These are phyloP conservation scores for Daedalea quercina DNA, from an alignment of 768 basidiomycete genomes.

Conservation along the genomic window DNA sequence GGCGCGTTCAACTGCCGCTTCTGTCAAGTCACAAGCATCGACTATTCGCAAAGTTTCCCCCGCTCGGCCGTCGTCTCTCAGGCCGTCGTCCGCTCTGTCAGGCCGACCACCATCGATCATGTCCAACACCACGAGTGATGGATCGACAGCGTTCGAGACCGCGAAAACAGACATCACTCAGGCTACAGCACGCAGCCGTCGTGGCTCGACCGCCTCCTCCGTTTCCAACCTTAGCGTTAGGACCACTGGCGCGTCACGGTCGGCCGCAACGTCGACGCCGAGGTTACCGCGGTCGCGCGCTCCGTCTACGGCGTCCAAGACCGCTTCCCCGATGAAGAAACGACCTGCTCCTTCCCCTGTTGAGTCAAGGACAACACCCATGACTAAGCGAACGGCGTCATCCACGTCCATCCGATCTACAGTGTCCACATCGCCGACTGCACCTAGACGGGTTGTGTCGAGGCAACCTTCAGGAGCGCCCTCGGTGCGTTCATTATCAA, in stretches of 20 bases:
- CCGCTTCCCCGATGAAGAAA: constrained; percentile 13
- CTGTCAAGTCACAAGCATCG: constrained; percentile 31
- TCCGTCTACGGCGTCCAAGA: constrained; percentile 18
- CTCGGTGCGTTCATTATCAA: constrained; percentile 6
- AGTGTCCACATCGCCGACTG: constrained; percentile 16
- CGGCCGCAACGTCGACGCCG: constrained; percentile 14
- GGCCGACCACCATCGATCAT: constrained; percentile 22
- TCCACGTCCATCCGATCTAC: constrained; percentile 23
- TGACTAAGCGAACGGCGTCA: constrained; percentile 19
- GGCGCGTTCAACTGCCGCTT: constrained; percentile 17
- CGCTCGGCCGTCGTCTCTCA: constrained; percentile 20
- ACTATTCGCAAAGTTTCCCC: constrained; percentile 28
- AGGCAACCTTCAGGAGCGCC: constrained; percentile 6
- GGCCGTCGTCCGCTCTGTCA: constrained; percentile 20
- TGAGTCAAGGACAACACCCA: constrained; percentile 12
- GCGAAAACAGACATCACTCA: constrained; percentile 31
- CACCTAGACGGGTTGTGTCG: constrained; percentile 11
- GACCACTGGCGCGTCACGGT: constrained; percentile 17
- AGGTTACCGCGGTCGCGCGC: constrained; percentile 15
- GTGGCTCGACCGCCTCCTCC: constrained; percentile 25
- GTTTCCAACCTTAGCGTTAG: constrained; percentile 24
- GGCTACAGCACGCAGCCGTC: constrained; percentile 27
- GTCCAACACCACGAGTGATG: constrained; percentile 34
- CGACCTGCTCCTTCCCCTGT: constrained; percentile 14
- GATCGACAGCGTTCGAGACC: constrained; percentile 38